Base-by-base conservation (phyloP, 2,329 filamentous ascomycete genomes). In the Setomelanomma holmii region DNA sequence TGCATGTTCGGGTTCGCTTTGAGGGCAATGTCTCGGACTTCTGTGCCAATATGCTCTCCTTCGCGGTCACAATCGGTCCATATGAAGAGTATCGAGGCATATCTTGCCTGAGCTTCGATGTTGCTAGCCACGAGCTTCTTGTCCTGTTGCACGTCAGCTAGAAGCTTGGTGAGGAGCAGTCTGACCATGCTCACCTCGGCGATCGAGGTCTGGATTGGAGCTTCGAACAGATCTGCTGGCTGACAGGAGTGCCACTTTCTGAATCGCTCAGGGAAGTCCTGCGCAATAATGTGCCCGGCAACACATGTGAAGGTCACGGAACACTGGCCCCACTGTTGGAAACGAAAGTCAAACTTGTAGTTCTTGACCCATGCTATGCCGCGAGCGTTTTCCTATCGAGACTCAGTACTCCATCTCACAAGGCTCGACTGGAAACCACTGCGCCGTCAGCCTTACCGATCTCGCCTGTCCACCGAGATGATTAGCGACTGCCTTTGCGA, bases 11-110 rank as follows among this genome's bases (percentile, higher is more conserved):
- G 75, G 58, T 97, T 98, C 8, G 85, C 88, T 66, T 86, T 86
- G 40, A 82, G 79, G 4, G 95, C 95, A 52, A 93, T 88, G 45
- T 89, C 84, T 39, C 91, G 87, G 55, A 99, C 93, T 73, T 99
- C 93, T 34, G 89, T 84, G 5, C 95, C 95, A 62, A 99, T 99
- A 70, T 98, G 90, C 74, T 99, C 95, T 30, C 95, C 95, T 80
- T 99, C 95, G 49, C 93, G 87, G 80, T 99, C 95, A 75, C 95
- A 98, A 82, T 99, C 95, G 0, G 95, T 99, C 95, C 95, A 99
- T 64, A 99, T 97, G 74, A 96, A 93, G 24, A 99, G 81, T 11
- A 88, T 86, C 49, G 82, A 84, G n/a, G 87, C 83, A 69, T 84
- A 83, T 54, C 83, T 83, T 16, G 95, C 93, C 73, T 96, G 88